Evolutionary conservation across 2,329 filamentous ascomycete genomes (phyloP), one percentile per base, ranked within the genome.

Genomic region (Ceratocystis variospora): DNA sequence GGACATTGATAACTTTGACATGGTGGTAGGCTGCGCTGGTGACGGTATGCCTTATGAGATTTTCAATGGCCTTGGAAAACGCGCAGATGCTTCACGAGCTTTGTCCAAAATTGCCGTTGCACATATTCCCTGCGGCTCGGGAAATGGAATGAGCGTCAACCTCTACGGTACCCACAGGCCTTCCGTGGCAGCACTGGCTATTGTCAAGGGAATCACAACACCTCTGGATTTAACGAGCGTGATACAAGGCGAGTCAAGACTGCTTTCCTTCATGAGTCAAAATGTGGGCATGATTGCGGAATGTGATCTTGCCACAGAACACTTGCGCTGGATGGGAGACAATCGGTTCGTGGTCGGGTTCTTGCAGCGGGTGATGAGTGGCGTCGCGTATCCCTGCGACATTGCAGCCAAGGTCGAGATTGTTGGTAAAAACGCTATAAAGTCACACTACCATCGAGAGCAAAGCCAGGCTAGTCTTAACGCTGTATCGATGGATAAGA

Each of bases 111-210:
- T 97, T 15, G 89, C 94, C 0, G 85, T 99, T 1, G 87, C 86
- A 25, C 90, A 96, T 72, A 81, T 99, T 45, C 94, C 94, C 1
- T 96, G 92, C 73, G 94, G 94, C 15, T 94, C 89, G 62, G 94
- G 94, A 5, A 99, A 99, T 74, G 94, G 90, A 25, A 88, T 97
- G 85, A 89, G 89, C 69, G 87, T 88, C 77, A 97, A 96, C 74
- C 77, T 95, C 61, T 90, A 90, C 70, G 94, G 93, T 4, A 92
- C 91, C 0, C 82, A 87, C 69, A 85, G 83, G 69, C 82, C 88
- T 7, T 88, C 85, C 68, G 75, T 89, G 59, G 90, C 92, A 0
- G 90, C 93, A 0, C 78, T 97, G 68, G 87, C 85, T 28, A 86
- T 96, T 61, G 83, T 96, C 72, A 99, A 99, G 75, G 93, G 91